Conservation (phyloP, 2,329 filamentous ascomycete genomes). For the Bipolaris victoriae region DNA sequence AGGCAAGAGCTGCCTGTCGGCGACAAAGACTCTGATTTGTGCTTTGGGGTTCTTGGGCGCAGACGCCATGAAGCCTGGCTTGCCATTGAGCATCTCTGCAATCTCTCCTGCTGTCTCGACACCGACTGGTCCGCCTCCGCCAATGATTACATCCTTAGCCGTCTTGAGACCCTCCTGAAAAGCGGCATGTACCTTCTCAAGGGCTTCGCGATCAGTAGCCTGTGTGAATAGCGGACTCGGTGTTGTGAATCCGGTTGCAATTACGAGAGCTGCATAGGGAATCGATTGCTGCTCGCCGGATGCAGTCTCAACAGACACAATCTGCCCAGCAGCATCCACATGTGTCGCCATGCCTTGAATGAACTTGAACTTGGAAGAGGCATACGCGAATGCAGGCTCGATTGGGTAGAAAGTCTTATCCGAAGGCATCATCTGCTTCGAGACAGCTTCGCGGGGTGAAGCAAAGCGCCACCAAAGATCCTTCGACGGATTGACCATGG, state of each 20-base stretch:
- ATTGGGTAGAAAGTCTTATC: constrained; percentile 61
- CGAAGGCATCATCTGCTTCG: constrained; percentile 56
- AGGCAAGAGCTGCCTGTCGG: constrained; percentile 53
- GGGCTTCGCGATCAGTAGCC: constrained; percentile 36
- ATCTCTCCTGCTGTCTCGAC: constrained; percentile 60
- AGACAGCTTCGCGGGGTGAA: constrained; percentile 61
- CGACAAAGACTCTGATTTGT: constrained; percentile 55
- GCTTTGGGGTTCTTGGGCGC: constrained; percentile 50
- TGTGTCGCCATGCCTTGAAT: constrained; percentile 58
- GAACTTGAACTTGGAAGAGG: constrained; percentile 56
- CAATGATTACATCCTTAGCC: constrained; percentile 56
- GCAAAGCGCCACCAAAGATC: constrained; percentile 62
- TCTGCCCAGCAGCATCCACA: constrained; percentile 55
- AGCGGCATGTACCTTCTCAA: constrained; percentile 43
- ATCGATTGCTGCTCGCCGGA: constrained; percentile 46
- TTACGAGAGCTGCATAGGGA: constrained; percentile 60
- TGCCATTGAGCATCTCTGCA: constrained; percentile 51
- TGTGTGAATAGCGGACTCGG: constrained; percentile 55
- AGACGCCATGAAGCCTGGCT: constrained; percentile 45
- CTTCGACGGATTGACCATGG: constrained; percentile 61
- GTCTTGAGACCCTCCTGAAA: constrained; percentile 46
- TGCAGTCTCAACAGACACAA: constrained; percentile 49
- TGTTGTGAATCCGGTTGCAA: constrained; percentile 62
- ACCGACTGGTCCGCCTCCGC: constrained; percentile 58
- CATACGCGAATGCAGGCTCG: constrained; percentile 59